Conservation (phyloP, 345 rosid genomes). For the Boechera divaricarpa region DNA sequence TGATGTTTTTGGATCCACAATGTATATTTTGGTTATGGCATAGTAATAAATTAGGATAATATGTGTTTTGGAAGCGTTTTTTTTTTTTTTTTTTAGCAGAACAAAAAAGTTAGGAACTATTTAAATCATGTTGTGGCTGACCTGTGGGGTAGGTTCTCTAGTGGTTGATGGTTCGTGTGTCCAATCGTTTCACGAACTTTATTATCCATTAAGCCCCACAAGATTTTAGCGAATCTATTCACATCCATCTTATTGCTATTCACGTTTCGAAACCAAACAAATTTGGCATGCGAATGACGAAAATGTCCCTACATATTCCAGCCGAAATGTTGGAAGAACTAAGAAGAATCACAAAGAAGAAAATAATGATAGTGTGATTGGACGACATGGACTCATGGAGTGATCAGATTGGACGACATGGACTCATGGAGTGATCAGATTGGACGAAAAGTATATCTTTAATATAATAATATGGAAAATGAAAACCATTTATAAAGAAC, state of each 20-base stretch:
- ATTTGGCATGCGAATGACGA: background rate
- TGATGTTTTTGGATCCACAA: background rate
- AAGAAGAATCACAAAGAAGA: background rate
- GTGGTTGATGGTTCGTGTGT: constrained; percentile 27
- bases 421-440: too few species aligned
- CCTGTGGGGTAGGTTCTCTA: background rate
- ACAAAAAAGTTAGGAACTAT: background rate
- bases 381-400: constrained; percentile 23
- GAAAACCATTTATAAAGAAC: too few species aligned
- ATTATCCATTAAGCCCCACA: constrained; percentile 35
- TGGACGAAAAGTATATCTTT: too few species aligned
- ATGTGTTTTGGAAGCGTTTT: background rate
- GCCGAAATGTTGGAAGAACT: constrained; percentile 21
- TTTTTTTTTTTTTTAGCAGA: background rate
- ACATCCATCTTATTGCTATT: constrained; percentile 19
- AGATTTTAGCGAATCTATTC: constrained; percentile 37
- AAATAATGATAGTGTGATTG: constrained; percentile 8
- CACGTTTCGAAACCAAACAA: constrained; percentile 37
- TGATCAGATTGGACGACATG: background rate
- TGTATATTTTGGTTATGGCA: background rate
- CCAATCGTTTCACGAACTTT: constrained; percentile 33
- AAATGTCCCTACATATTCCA: constrained; percentile 3
- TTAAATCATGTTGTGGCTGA: background rate
- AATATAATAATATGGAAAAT: too few species aligned
- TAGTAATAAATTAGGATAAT: background rate